Conservation (phyloP, 441 rosid species). For the Corymbia citriodora region DNA sequence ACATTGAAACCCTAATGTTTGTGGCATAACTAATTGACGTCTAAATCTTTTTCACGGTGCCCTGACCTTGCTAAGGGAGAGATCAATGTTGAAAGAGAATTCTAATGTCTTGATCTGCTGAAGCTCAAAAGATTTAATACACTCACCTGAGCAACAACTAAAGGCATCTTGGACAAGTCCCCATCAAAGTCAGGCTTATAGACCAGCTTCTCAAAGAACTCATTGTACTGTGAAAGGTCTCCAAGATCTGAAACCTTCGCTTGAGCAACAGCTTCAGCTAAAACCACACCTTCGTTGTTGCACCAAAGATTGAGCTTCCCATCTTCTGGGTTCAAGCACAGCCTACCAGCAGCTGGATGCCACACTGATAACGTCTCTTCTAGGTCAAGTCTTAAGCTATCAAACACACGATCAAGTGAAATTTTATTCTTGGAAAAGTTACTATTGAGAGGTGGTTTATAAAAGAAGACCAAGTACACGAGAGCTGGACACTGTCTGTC, state of each 20-base stretch:
- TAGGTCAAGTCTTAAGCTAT: conserved; percentile 42
- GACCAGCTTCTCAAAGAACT: conserved; percentile 46
- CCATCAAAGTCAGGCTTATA: conserved; percentile 38
- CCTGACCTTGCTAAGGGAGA: background rate
- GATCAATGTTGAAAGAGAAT: background rate
- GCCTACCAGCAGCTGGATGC: conserved; percentile 71
- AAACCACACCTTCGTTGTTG: conserved; percentile 47
- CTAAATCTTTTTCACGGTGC: background rate
- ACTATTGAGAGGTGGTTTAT: conserved; percentile 21
- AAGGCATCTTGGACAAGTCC: conserved; percentile 52
- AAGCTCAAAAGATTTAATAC: background rate
- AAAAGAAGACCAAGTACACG: conserved; percentile 61
- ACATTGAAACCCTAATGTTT: background rate
- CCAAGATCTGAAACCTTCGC: conserved; percentile 49
- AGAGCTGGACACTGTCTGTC: conserved; percentile 68
- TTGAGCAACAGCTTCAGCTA: conserved; percentile 41
- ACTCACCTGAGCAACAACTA: conserved; percentile 62
- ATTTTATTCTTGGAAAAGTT: conserved; percentile 8
- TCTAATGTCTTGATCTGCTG: background rate
- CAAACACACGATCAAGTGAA: conserved; percentile 26
- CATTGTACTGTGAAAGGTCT: conserved; percentile 51
- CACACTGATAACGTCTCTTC: conserved; percentile 55
- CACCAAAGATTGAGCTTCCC: conserved; percentile 52
- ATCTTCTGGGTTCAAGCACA: conserved; percentile 31
- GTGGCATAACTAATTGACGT: background rate